phyloP scores from a whole-genome alignment of 2,329 filamentous ascomycete species.

The Scortechinia acanthostroma region DNA sequence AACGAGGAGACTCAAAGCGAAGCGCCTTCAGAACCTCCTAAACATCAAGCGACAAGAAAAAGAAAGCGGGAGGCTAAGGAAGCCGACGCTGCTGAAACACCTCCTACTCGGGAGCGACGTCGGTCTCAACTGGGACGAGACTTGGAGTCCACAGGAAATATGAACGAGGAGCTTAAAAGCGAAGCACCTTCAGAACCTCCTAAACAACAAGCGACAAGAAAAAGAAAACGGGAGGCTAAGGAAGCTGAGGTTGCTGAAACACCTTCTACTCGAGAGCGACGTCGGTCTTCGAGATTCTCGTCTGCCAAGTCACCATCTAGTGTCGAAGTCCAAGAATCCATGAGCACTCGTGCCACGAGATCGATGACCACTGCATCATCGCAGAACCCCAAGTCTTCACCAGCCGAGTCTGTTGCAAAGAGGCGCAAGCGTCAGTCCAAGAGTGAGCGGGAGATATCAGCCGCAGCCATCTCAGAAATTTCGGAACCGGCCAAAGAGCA shows the following conservation, averaged over 20 bases:
- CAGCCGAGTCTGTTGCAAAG: not conserved
- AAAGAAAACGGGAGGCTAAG: not conserved
- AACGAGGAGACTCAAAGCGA: not conserved
- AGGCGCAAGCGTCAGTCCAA: not conserved
- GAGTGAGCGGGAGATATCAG: not conserved
- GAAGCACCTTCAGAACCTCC: not conserved
- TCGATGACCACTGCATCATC: not conserved
- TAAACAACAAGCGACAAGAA: not conserved
- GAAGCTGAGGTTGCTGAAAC: not conserved
- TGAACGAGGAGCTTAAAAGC: not conserved
- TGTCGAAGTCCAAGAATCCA: not conserved
- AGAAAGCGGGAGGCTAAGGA: not conserved
- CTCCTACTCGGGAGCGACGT: too few relatives aligned
- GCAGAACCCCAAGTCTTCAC: not conserved
- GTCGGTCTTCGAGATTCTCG: too few relatives aligned
- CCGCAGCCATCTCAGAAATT: too few relatives aligned
- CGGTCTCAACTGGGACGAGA: not conserved
- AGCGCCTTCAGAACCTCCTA: not conserved
- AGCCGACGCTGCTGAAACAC: not conserved
- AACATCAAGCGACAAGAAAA: not conserved
- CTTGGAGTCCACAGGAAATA: not conserved
- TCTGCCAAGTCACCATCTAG: not conserved
- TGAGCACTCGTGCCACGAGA: not conserved
- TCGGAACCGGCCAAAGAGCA: too few relatives aligned
- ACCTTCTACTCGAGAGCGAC: too few relatives aligned